Base-by-base conservation (phyloP, 2,329 filamentous ascomycete species). In the Bisporella sp. region DNA sequence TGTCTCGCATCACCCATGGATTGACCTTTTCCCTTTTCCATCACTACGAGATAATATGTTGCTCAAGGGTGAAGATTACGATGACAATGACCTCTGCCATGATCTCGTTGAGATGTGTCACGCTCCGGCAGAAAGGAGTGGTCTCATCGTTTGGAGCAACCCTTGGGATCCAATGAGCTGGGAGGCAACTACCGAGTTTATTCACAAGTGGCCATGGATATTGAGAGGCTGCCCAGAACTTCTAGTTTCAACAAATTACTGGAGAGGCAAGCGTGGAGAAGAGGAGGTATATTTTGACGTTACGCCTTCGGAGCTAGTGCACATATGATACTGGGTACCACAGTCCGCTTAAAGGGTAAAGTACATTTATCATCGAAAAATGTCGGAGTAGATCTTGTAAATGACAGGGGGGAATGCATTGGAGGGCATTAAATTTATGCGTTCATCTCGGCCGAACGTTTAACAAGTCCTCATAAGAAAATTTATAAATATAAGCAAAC, bases 151-250 rank as follows among this genome's bases (percentile, higher is more conserved):
- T 11, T 73, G 71, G 71, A 64, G 67, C 5, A 56, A 65, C 43
- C 61, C 66, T 1, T 68, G 65, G 59, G 62, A 63, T 46, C 51
- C 60, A 4, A 32, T 45, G 6, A 65, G 61, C 21, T 72, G 69
- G 69, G 68, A 72, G 54, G 60, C 69, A 9, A 68, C 63, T 1
- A 64, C 65, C 46, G 61, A 52, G 0, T 71, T 71, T 56, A 55
- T 61, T 32, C 58, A 45, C 32, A 68, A 67, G 28, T 71, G 67
- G 68, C 58, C 58, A 3, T 69, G 64, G 53, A 44, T 69, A 7
- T 50, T 71, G 1, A 56, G 53, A 48, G 69, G 65, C 0, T 70
- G 66, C 32, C 50, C 60, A 12, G 55, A 61, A 5, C 46, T 70
- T 13, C 46, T 69, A 9, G 57, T 56, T 6, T 62, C 65, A 3